phyloP scores from a whole-genome alignment of 179 eudicot species.

The Gypsophila paniculata region DNA sequence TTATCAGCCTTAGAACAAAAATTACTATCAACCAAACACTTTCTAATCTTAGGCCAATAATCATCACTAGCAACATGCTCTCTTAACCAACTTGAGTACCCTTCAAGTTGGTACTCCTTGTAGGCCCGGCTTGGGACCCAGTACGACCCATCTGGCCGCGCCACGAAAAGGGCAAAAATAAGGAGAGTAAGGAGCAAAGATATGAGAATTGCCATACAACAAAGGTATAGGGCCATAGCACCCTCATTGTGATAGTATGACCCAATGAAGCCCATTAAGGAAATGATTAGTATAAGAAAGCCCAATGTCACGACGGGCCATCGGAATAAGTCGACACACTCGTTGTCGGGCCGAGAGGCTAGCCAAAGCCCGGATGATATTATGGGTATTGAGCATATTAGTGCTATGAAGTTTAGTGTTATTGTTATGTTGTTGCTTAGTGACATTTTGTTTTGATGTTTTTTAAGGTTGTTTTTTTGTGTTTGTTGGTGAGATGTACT shows the following conservation, averaged over 20 bases:
- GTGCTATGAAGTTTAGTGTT: conserved; percentile 64
- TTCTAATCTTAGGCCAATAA: conserved; percentile 67
- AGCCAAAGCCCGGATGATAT: conserved; percentile 89
- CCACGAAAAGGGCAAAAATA: conserved; percentile 72
- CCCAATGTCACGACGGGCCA: conserved; percentile 75
- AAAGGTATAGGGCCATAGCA: conserved; percentile 60
- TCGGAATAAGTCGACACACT: conserved; percentile 75
- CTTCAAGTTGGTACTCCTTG: conserved; percentile 60
- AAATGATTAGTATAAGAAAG: conserved; percentile 49
- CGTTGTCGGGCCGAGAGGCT: conserved; percentile 86
- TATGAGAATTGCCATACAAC: conserved; percentile 72
- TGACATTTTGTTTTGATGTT: conserved; percentile 36
- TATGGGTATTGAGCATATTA: conserved; percentile 81
- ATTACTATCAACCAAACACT: conserved; percentile 53
- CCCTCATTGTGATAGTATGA: conserved; percentile 78
- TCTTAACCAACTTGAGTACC: conserved; percentile 71
- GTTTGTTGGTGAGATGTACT: background rate
- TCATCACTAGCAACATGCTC: conserved; percentile 49
- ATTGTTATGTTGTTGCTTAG: conserved; percentile 89
- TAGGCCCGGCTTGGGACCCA: conserved; percentile 53
- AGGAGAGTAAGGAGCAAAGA: conserved; percentile 48
- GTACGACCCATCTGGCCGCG: conserved; percentile 57
- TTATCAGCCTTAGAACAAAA: conserved; percentile 56
- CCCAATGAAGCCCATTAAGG: conserved; percentile 76
- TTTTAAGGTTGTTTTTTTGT: too few relatives aligned